A percentile compares a stretch with the other conserved stretches of the same genome.
Evolutionary conservation across 805 yeast species (phyloP).

Genomic region (Saccharomycopsis oosterbeekiorum): DNA sequence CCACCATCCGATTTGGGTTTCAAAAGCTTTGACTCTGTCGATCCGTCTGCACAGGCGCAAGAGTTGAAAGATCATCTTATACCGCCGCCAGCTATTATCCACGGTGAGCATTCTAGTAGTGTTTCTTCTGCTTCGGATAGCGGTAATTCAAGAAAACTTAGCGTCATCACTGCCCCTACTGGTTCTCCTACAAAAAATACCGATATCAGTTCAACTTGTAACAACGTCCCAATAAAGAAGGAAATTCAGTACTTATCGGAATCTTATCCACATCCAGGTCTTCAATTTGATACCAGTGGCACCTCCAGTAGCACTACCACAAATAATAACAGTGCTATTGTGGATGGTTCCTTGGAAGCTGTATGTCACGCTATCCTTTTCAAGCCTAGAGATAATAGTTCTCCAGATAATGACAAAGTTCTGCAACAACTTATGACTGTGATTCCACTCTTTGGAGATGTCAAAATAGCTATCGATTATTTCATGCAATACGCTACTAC

Average conservation of each 20-base stretch:
- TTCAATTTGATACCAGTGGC: slow-evolving; percentile 33
- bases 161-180: background rate
- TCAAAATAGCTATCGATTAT: slow-evolving; percentile 33
- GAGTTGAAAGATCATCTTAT: background rate
- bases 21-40: slow-evolving; percentile 25
- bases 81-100: slow-evolving; percentile 5
- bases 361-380: slow-evolving; percentile 67
- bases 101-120: background rate
- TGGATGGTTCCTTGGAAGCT: slow-evolving; percentile 57
- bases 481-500: slow-evolving; percentile 34
- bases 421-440: slow-evolving; percentile 37
- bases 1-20: slow-evolving; percentile 40
- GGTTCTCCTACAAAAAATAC: background rate
- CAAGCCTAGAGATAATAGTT: slow-evolving; percentile 23
- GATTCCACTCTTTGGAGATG: slow-evolving; percentile 46
- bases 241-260: slow-evolving; percentile 29
- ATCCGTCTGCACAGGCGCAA: slow-evolving; percentile 7
- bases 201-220: background rate
- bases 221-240: background rate
- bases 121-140: slow-evolving; percentile 5
- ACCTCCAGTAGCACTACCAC: too few species aligned
- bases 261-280: slow-evolving; percentile 52
- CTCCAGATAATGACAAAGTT: slow-evolving; percentile 31
- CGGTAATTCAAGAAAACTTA: background rate
- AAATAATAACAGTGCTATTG: background rate